These are phyloP conservation scores for Pelargonium myrrhifolium DNA, from an alignment of 441 rosid species.

Conservation along the genomic window DNA sequence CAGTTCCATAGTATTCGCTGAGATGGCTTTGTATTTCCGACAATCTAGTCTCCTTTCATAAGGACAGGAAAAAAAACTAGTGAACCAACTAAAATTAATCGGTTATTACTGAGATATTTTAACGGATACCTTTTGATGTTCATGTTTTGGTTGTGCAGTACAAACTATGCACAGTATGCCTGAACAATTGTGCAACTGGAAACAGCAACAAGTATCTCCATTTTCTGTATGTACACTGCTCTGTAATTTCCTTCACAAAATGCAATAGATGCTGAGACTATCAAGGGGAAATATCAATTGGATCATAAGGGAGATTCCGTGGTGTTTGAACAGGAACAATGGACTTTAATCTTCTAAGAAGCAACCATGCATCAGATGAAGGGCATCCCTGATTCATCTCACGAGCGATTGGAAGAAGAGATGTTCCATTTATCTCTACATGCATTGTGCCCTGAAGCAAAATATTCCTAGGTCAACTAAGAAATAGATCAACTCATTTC, in stretches of 20 bases:
- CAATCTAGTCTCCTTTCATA: not conserved
- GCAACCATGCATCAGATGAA: constrained; percentile 64
- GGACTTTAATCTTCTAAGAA: constrained; percentile 52
- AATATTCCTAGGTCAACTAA: constrained; percentile 5
- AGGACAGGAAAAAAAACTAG: too few species aligned
- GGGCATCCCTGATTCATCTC: constrained; percentile 74
- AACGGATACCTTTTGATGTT: not conserved
- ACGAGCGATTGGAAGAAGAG: constrained; percentile 55
- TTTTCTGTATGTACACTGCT: not conserved
- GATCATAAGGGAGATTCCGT: constrained; percentile 11
- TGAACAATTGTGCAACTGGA: too few species aligned
- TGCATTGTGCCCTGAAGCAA: constrained; percentile 66
- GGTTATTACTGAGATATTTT: not conserved
- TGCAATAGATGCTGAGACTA: constrained; percentile 2
- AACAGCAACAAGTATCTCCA: not conserved
- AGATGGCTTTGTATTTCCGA: not conserved
- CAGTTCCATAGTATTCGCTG: not conserved
- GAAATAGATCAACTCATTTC: constrained; percentile 1
- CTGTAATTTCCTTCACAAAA: not conserved
- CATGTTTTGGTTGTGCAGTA: not conserved
- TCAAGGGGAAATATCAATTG: constrained; percentile 48
- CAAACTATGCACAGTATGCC: not conserved
- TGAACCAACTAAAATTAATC: not conserved
- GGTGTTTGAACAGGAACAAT: constrained; percentile 22
- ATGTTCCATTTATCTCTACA: constrained; percentile 52